These are phyloP conservation scores for Vigna unguiculata DNA, from an alignment of 306 rosid species.

Conservation along the genomic window DNA sequence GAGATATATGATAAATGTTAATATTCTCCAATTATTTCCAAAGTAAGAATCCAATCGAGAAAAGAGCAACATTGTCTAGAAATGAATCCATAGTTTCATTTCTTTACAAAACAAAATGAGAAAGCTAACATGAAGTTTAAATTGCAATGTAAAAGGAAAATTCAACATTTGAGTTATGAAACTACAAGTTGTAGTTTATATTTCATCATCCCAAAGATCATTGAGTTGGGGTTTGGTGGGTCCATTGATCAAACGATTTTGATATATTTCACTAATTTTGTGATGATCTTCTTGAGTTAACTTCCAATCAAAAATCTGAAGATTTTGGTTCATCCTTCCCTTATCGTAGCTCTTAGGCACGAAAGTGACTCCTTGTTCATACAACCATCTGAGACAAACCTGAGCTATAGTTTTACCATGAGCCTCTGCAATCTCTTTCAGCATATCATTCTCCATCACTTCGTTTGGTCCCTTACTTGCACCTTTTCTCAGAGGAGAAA, in stretches of 20 bases:
- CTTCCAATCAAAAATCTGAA: constrained; percentile 57
- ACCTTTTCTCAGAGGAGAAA: constrained; percentile 67
- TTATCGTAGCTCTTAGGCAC: constrained; percentile 67
- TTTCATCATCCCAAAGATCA: constrained; percentile 59
- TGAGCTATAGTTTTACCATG: constrained; percentile 60
- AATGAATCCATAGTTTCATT: neutral
- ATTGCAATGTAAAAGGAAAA: neutral
- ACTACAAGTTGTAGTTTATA: neutral
- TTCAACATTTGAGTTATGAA: neutral
- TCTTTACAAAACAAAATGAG: neutral
- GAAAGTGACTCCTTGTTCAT: constrained; percentile 57
- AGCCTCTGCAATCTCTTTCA: constrained; percentile 57
- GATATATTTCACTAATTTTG: constrained; percentile 47
- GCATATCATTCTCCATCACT: constrained; percentile 59
- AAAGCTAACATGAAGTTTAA: neutral
- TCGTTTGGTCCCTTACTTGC: constrained; percentile 56
- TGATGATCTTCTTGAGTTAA: constrained; percentile 51
- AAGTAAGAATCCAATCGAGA: neutral
- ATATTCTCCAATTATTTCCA: too few relatives aligned
- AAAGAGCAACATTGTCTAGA: neutral
- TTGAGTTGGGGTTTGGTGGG: constrained; percentile 60
- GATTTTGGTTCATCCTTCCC: constrained; percentile 63
- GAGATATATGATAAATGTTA: too few relatives aligned
- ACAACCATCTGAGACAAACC: constrained; percentile 61
- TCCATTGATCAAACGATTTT: constrained; percentile 53